Conservation (phyloP, 2,329 filamentous ascomycete genomes). For the Cryphonectria radicalis region DNA sequence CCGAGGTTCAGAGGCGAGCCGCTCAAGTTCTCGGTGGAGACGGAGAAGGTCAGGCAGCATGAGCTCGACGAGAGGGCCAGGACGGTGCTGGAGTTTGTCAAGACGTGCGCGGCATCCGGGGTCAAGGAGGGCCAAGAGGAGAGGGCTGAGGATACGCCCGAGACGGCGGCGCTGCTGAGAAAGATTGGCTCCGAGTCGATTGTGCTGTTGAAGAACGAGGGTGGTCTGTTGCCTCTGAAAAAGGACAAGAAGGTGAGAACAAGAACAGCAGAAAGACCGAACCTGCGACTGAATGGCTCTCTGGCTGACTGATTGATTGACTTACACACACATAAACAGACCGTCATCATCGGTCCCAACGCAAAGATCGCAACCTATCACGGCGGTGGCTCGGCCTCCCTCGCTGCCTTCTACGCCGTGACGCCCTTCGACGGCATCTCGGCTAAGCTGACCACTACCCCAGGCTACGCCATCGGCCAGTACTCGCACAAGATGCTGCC, state of each 20-base stretch:
- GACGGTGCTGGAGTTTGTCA: slow-evolving; percentile 62
- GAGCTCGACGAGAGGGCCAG: slow-evolving; percentile 62
- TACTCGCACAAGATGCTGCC: slow-evolving; percentile 69
- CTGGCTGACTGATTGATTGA: not conserved
- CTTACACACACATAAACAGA: slow-evolving; percentile 37
- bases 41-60: slow-evolving; percentile 59
- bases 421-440: slow-evolving; percentile 74
- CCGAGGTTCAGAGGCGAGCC: slow-evolving; percentile 54
- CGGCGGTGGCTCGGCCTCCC: slow-evolving; percentile 68
- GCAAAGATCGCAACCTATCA: slow-evolving; percentile 61
- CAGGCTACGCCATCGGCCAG: slow-evolving; percentile 61
- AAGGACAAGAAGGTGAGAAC: slow-evolving; percentile 59
- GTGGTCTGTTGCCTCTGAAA: slow-evolving; percentile 63
- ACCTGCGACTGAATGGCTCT: not conserved
- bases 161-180: slow-evolving; percentile 67
- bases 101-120: slow-evolving; percentile 56
- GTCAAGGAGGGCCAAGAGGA: slow-evolving; percentile 61
- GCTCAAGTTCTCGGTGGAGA: slow-evolving; percentile 56
- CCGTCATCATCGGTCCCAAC: slow-evolving; percentile 61
- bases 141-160: slow-evolving; percentile 58
- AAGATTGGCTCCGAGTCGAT: slow-evolving; percentile 70
- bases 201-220: slow-evolving; percentile 75
- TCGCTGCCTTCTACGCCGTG: slow-evolving; percentile 67
- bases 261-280: slow-evolving; percentile 34
- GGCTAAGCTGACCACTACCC: slow-evolving; percentile 49